Evolutionary conservation across 2,329 filamentous ascomycete species (phyloP).

Genomic region (Albifimbria verrucaria): DNA sequence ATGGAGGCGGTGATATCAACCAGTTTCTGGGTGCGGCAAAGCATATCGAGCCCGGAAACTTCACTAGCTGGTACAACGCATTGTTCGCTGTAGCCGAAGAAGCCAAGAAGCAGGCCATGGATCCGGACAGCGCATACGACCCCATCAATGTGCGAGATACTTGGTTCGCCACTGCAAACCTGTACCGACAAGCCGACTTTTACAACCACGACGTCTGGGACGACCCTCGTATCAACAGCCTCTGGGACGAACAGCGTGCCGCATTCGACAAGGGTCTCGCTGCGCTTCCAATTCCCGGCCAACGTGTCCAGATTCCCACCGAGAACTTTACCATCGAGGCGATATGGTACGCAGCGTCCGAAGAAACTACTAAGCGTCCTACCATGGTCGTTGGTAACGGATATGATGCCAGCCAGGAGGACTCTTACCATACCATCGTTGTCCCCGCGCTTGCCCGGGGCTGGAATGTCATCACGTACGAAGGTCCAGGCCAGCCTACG

Average conservation of each 20-base stretch:
- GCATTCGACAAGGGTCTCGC: slow-evolving; percentile 34
- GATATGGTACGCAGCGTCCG: slow-evolving; percentile 28
- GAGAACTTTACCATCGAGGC: slow-evolving; percentile 30
- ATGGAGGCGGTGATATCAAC: slow-evolving; percentile 11
- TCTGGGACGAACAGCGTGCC: slow-evolving; percentile 27
- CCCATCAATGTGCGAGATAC: slow-evolving; percentile 10
- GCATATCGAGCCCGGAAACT: slow-evolving; percentile 19
- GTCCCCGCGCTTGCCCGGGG: slow-evolving; percentile 33
- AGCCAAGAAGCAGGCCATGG: slow-evolving; percentile 8
- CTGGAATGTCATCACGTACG: slow-evolving; percentile 41
- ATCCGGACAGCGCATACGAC: slow-evolving; percentile 10
- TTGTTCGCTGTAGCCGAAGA: slow-evolving; percentile 8
- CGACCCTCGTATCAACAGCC: slow-evolving; percentile 29
- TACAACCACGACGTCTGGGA: slow-evolving; percentile 32
- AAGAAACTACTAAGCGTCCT: slow-evolving; percentile 20
- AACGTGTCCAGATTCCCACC: slow-evolving; percentile 28
- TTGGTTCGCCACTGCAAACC: slow-evolving; percentile 31
- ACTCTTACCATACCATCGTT: slow-evolving; percentile 35
- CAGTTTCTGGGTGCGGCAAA: slow-evolving; percentile 16
- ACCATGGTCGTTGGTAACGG: slow-evolving; percentile 40
- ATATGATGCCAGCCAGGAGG: slow-evolving; percentile 41
- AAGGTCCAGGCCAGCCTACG: slow-evolving; percentile 42
- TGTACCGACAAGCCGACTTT: slow-evolving; percentile 35
- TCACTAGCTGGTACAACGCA: slow-evolving; percentile 6
- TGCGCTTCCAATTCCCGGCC: slow-evolving; percentile 28